These are phyloP conservation scores for Baudoinia panamericana DNA, from an alignment of 495 filamentous ascomycete species.

Conservation along the genomic window DNA sequence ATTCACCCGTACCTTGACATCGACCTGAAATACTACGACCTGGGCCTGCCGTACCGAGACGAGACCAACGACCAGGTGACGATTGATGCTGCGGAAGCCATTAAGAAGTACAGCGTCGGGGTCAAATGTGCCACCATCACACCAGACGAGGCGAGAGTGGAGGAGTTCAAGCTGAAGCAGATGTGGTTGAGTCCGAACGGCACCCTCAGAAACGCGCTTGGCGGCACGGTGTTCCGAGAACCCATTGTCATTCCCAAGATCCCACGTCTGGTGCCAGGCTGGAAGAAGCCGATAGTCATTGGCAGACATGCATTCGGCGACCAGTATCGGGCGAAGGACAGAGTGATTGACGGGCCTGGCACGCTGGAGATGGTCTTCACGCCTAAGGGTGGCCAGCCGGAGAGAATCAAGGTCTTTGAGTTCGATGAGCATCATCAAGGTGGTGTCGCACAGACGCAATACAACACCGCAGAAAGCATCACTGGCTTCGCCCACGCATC, in stretches of 20 bases:
- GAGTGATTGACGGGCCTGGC: slow-evolving; percentile 64
- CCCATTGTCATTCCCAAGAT: slow-evolving; percentile 91
- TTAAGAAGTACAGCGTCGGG: slow-evolving; percentile 96
- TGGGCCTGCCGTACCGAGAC: slow-evolving; percentile 89
- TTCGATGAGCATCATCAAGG: slow-evolving; percentile 56
- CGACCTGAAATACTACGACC: slow-evolving; percentile 98
- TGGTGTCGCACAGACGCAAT: slow-evolving; percentile 84
- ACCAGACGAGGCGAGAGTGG: slow-evolving; percentile 85
- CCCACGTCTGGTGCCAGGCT: slow-evolving; percentile 83
- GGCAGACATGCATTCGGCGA: slow-evolving; percentile 97
- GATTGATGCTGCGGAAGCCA: slow-evolving; percentile 83
- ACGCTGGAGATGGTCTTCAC: slow-evolving; percentile 91
- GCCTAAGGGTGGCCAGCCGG: slow-evolving; percentile 64
- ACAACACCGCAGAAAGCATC: slow-evolving; percentile 96
- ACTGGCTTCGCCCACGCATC: slow-evolving; percentile 83
- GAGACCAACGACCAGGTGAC: slow-evolving; percentile 94
- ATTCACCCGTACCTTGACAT: slow-evolving; percentile 63
- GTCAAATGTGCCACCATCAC: slow-evolving; percentile 99
- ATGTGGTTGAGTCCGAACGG: slow-evolving; percentile 99
- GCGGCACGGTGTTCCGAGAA: slow-evolving; percentile 95
- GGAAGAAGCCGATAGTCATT: slow-evolving; percentile 98
- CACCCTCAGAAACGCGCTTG: slow-evolving; percentile 90
- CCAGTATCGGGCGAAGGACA: slow-evolving; percentile 93
- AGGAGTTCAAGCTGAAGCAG: slow-evolving; percentile 97
- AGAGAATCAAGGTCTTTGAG: slow-evolving; percentile 79